Conservation (phyloP, 495 filamentous ascomycete genomes). For the Xylaria bambusicola region DNA sequence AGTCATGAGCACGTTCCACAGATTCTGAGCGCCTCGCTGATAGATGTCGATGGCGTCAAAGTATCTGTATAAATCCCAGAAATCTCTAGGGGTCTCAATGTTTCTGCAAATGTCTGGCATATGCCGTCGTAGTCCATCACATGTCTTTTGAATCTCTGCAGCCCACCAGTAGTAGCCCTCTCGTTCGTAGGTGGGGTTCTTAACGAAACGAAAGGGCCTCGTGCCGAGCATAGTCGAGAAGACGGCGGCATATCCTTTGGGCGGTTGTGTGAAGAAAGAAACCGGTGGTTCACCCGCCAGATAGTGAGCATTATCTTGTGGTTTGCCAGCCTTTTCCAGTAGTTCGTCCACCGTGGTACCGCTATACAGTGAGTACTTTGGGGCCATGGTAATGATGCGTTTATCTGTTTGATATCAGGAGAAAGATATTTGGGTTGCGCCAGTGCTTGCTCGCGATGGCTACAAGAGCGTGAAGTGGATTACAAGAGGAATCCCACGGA, state of each 20-base stretch:
- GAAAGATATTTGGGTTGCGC: too few species aligned
- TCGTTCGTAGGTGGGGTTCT: constrained; percentile 29
- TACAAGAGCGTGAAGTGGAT: too few species aligned
- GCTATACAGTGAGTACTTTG: constrained; percentile 8
- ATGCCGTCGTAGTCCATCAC: constrained; percentile 28
- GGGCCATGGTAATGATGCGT: constrained; percentile 11
- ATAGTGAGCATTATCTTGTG: not conserved
- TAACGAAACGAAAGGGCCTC: constrained; percentile 24
- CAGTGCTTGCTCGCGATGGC: too few species aligned
- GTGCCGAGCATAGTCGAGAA: constrained; percentile 39
- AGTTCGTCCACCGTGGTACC: constrained; percentile 16
- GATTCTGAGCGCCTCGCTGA: constrained; percentile 44
- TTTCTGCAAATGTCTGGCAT: constrained; percentile 36
- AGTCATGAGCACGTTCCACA: constrained; percentile 39
- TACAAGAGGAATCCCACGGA: too few species aligned
- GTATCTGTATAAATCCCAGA: constrained; percentile 48
- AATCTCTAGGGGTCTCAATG: constrained; percentile 26
- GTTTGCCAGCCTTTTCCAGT: constrained; percentile 14
- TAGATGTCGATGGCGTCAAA: constrained; percentile 57
- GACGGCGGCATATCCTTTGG: constrained; percentile 25
- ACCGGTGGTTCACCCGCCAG: constrained; percentile 19
- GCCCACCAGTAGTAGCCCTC: constrained; percentile 25
- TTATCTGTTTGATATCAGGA: not conserved
- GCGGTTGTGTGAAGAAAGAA: constrained; percentile 34
- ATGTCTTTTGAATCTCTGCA: constrained; percentile 30